Conservation (phyloP, 371 early-diverging fungal genomes). For the Apophysomyces elegans region DNA sequence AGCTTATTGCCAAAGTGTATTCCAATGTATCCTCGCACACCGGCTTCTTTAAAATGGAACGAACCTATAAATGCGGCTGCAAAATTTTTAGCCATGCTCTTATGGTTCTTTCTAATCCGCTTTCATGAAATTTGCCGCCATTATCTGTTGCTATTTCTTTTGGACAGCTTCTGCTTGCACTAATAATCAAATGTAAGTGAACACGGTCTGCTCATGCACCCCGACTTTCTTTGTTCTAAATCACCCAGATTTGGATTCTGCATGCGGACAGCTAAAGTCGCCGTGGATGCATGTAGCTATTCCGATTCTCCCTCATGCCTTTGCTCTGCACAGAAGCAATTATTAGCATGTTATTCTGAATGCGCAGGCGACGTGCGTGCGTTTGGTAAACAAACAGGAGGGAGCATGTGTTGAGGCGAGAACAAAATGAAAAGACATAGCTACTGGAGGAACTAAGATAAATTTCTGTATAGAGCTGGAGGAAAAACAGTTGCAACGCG, state of each 20-base stretch:
- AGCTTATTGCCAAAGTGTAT: not conserved
- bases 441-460: no score
- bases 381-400: slow-evolving; percentile 7
- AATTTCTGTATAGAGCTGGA: not conserved
- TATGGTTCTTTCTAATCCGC: not conserved
- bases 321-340: slow-evolving; percentile 27
- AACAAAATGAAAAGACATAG: not conserved
- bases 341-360: slow-evolving; percentile 26
- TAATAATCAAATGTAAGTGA: slow-evolving; percentile 17
- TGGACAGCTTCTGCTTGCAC: slow-evolving; percentile 1
- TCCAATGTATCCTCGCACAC: not conserved
- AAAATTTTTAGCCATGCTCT: not conserved
- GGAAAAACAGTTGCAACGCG: slow-evolving; percentile 1
- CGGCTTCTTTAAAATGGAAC: not conserved
- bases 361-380: slow-evolving; percentile 16
- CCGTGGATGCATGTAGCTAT: slow-evolving; percentile 13
- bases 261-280: slow-evolving; percentile 20
- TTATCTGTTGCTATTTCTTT: slow-evolving; percentile 1
- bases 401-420: not conserved
- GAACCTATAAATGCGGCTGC: not conserved
- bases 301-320: slow-evolving; percentile 13
- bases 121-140: not conserved
- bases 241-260: slow-evolving; percentile 18
- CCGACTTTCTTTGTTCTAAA: not conserved
- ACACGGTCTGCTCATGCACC: not conserved